Base-by-base conservation (phyloP, 2,329 filamentous ascomycete species). In the Aspergillus tamarii region DNA sequence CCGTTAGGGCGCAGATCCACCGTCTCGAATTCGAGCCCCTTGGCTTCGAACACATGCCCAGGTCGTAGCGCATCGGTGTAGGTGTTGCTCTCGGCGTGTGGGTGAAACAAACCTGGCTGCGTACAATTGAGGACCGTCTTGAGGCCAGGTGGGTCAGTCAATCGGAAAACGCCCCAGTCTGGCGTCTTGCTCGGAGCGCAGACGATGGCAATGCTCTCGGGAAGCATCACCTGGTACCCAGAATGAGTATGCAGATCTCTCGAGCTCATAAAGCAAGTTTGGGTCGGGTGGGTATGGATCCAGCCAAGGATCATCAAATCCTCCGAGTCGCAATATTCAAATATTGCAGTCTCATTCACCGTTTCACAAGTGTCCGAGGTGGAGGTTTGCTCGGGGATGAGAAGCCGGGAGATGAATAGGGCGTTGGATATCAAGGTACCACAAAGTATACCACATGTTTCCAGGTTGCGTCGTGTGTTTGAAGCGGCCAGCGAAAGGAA, bases 251-350 rank as follows among this genome's bases (percentile, higher is more conserved):
- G 95, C 69, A 98, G 76, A 74, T 99, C 95, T 57, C 94, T 85
- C 56, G 91, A 95, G 75, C 93, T 97, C 92, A 99, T 96, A 77
- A 99, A 99, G 78, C 95, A 99, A 0, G 93, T 96, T 80, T 99
- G 95, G 0, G 91, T 93, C 0, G 95, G 95, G 76, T 99, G 95
- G 0, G 95, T 99, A 76, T 99, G 95, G 65, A 99, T 99, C 95
- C 95, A 99, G 45, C 94, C 94, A 6, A 97, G 85, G 59, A 96
- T 88, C 77, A 97, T 87, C 41, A 98, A 80, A 65, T 96, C 91
- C 73, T 96, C 88, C 6, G 84, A 85, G 71, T 95, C 91, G 74
- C 94, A 96, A 76, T 94, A 97, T 62, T 97, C 93, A 70, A 97
- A 94, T 32, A 97, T 84, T 0, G 88, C 88, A 34, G 87, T 86